Conservation (phyloP, 441 rosid species). For the Eutrema salsugineum region DNA sequence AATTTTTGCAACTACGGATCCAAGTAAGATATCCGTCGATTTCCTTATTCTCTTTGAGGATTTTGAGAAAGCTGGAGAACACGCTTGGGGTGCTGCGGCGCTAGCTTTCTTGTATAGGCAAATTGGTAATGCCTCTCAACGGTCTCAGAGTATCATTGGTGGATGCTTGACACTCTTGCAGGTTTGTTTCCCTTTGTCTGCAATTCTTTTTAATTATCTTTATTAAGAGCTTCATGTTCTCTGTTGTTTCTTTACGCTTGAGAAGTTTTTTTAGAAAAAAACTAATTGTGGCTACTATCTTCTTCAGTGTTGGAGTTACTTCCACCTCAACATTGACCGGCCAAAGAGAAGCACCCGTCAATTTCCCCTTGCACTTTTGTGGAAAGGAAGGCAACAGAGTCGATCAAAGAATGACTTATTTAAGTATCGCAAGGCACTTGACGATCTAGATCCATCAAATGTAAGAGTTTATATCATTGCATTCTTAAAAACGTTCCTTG, state of each 20-base stretch:
- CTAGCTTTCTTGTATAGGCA: conserved; percentile 71
- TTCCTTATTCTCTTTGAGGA: conserved; percentile 60
- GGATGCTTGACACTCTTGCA: conserved; percentile 76
- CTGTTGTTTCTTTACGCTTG: background rate
- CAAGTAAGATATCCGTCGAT: conserved; percentile 69
- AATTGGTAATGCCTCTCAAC: conserved; percentile 68
- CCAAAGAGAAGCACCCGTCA: conserved; percentile 47
- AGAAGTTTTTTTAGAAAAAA: background rate
- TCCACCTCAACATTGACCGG: conserved; percentile 63
- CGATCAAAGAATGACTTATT: conserved; percentile 60
- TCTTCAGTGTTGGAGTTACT: conserved; percentile 79
- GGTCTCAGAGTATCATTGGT: conserved; percentile 75
- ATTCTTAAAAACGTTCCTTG: background rate
- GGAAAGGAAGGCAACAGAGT: conserved; percentile 78
- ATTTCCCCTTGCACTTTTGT: conserved; percentile 64
- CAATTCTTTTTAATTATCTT: background rate
- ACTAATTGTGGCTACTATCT: background rate
- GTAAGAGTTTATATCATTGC: conserved; percentile 27
- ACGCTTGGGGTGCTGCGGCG: conserved; percentile 85
- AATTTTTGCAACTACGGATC: conserved; percentile 68
- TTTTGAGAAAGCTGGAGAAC: conserved; percentile 63
- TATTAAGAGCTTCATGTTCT: background rate
- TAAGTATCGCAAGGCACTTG: conserved; percentile 65
- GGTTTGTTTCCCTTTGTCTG: conserved; percentile 34
- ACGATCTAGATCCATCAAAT: conserved; percentile 47